phyloP scores from a whole-genome alignment of 1,284 basidiomycete genomes.

The Mrakiaceae sp. region DNA sequence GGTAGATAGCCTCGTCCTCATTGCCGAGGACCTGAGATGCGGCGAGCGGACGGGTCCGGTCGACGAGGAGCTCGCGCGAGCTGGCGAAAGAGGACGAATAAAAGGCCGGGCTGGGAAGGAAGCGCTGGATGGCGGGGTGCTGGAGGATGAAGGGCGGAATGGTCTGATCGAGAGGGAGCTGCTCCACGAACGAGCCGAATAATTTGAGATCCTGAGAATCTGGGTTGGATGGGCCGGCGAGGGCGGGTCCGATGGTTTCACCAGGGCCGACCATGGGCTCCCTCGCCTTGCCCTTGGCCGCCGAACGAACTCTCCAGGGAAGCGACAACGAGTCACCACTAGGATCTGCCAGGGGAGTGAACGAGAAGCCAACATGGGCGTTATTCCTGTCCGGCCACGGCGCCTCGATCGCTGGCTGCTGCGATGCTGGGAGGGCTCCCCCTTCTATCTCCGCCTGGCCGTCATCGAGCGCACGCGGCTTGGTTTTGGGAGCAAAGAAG shows the following conservation, averaged over 20 bases:
- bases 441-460: not conserved
- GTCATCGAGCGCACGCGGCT: not conserved
- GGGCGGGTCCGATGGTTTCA: not conserved
- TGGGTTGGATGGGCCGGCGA: not conserved
- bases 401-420: not conserved
- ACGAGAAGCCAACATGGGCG: not conserved
- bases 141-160: not conserved
- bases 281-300: not conserved
- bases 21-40: conserved; percentile 75
- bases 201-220: too few relatives aligned
- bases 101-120: not conserved
- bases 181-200: not conserved
- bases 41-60: conserved; percentile 61
- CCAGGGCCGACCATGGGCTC: not conserved
- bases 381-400: not conserved
- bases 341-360: not conserved
- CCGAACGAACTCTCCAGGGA: not conserved
- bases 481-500: not conserved
- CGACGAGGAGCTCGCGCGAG: conserved; percentile 50
- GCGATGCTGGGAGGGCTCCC: not conserved
- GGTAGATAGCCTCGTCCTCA: conserved; percentile 55
- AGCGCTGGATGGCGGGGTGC: not conserved
- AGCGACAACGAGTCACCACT: too few relatives aligned
- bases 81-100: not conserved
- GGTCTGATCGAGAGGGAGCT: not conserved